phyloP scores from a whole-genome alignment of 331 rosid species.

The Quercus tomentella region DNA sequence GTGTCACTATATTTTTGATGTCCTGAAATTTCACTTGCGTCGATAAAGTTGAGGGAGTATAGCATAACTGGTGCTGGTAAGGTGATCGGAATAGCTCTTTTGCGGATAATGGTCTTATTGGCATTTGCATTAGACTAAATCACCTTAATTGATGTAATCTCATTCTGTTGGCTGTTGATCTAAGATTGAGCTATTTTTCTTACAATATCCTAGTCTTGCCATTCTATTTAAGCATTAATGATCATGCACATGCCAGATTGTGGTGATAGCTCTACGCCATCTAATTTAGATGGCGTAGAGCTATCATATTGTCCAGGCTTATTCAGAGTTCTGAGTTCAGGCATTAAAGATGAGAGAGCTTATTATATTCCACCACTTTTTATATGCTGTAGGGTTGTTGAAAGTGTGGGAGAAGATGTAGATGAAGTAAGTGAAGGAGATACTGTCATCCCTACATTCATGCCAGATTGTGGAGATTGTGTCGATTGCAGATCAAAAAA shows the following conservation, averaged over 20 bases:
- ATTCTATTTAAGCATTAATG: background rate
- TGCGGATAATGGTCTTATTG: background rate
- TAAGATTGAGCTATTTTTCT: background rate
- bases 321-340: background rate
- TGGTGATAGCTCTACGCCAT: no score
- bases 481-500: conserved; percentile 56
- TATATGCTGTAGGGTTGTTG: conserved; percentile 54
- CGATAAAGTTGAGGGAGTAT: background rate
- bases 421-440: conserved; percentile 68
- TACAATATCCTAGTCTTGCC: background rate
- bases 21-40: background rate
- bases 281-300: background rate
- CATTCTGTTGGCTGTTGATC: background rate
- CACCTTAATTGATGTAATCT: background rate
- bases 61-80: background rate
- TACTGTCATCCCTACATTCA: conserved; percentile 63
- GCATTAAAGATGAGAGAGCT: background rate
- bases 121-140: background rate
- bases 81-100: background rate
- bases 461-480: conserved; percentile 69
- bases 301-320: no score
- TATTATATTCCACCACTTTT: background rate
- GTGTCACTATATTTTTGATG: background rate
- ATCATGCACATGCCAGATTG: background rate
- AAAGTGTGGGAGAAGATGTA: conserved; percentile 76